A percentile compares a stretch with the other conserved stretches of the same genome.
Evolutionary conservation across 208 protist genomes (phyloP).

Genomic region (Strigomonas culicis): DNA sequence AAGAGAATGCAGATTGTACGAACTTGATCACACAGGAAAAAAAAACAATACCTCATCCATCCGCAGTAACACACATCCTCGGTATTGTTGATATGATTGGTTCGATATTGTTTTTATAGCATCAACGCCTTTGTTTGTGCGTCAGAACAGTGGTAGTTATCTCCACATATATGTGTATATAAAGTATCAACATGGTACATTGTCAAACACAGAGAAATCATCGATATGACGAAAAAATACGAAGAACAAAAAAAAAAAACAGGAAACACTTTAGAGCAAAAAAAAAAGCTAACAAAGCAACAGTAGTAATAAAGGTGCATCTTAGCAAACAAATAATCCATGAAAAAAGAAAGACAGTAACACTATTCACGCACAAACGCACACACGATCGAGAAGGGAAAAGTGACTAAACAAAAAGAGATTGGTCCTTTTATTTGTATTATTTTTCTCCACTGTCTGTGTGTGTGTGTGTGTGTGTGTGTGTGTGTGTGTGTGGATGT

Average conservation of each 20-base stretch:
- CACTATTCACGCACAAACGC: not conserved
- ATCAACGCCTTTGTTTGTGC: no score
- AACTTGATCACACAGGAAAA: conserved; percentile 4
- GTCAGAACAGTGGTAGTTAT: no score
- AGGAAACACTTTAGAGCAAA: not conserved
- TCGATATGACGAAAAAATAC: not conserved
- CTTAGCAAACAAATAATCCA: not conserved
- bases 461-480: no score
- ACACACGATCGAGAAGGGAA: not conserved
- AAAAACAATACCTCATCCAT: not conserved
- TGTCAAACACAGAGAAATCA: not conserved
- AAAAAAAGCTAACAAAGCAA: not conserved
- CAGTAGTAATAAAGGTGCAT: not conserved
- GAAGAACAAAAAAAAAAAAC: not conserved
- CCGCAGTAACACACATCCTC: not conserved
- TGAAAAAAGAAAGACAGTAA: not conserved
- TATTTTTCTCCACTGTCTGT: no score
- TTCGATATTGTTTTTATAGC: no score
- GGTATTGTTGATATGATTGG: no score
- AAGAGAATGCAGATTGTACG: not conserved
- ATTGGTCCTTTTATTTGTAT: no score
- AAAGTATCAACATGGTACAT: conserved; percentile 4
- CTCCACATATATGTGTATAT: not conserved
- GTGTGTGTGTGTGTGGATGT: no score
- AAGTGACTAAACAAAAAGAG: conserved; percentile 11